These are phyloP conservation scores for Oryza coarctata DNA, from an alignment of 176 grass and related monocot species.

Conservation along the genomic window DNA sequence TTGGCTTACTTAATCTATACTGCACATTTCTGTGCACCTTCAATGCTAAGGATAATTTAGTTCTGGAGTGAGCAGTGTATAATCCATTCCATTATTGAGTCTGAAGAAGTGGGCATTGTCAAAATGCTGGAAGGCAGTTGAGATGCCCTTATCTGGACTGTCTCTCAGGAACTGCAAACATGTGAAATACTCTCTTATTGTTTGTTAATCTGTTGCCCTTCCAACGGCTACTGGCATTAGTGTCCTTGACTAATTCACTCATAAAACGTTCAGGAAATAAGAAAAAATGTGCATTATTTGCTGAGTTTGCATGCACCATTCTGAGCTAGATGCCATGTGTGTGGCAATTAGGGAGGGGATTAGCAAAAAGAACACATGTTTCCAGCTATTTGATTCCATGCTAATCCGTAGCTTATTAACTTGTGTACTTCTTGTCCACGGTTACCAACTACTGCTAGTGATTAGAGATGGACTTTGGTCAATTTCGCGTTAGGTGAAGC, in stretches of 20 bases:
- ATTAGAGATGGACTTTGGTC: neutral
- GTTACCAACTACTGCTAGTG: constrained; percentile 32
- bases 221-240: constrained; percentile 8
- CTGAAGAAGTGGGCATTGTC: constrained; percentile 16
- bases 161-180: constrained; percentile 20
- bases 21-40: constrained; percentile 31
- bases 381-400: constrained; percentile 54
- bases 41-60: constrained; percentile 17
- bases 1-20: constrained; percentile 32
- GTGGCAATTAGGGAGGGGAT: constrained; percentile 21
- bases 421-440: neutral
- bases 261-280: neutral
- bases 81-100: constrained; percentile 38
- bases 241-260: neutral
- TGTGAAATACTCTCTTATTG: constrained; percentile 21
- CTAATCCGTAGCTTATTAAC: neutral
- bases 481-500: constrained; percentile 39
- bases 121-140: constrained; percentile 38
- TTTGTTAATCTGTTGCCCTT: constrained; percentile 25
- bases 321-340: constrained; percentile 39
- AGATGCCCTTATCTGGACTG: constrained; percentile 52
- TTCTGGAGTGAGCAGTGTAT: constrained; percentile 3
- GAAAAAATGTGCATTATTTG: neutral
- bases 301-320: constrained; percentile 34
- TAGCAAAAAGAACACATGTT: constrained; percentile 32